A percentile compares a stretch with the other conserved stretches of the same genome.
Evolutionary conservation across 257 asterid genomes (phyloP).

Genomic region (Paulownia fortunei): DNA sequence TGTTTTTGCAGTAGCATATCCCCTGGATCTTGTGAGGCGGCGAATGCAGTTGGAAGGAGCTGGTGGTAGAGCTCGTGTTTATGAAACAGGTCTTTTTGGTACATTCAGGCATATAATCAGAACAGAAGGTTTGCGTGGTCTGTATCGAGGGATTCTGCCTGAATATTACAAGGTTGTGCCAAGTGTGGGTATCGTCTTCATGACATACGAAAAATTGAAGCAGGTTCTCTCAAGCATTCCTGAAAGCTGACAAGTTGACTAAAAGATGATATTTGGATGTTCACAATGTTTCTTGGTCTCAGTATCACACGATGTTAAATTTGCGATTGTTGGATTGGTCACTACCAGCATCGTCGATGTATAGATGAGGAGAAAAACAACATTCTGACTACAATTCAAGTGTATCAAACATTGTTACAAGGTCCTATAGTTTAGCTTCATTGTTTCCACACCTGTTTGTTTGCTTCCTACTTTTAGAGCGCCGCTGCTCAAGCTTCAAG

Average conservation of each 20-base stretch:
- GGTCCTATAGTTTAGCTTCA: constrained; percentile 1
- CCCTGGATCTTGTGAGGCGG: constrained; percentile 85
- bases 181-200: constrained; percentile 75
- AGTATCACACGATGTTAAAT: not conserved
- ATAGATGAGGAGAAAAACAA: not conserved
- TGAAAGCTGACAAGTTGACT: constrained; percentile 31
- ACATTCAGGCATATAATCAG: constrained; percentile 60
- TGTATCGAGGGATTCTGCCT: constrained; percentile 82
- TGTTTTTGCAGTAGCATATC: constrained; percentile 70
- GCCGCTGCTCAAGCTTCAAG: no score
- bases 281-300: not conserved
- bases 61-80: constrained; percentile 78
- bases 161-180: constrained; percentile 90
- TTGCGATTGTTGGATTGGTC: constrained; percentile 14
- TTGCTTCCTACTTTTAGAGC: no score
- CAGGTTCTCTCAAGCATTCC: constrained; percentile 62
- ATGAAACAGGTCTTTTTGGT: constrained; percentile 64
- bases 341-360: constrained; percentile 24
- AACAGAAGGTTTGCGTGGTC: constrained; percentile 65
- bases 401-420: constrained; percentile 30
- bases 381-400: constrained; percentile 20
- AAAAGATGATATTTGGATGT: not conserved
- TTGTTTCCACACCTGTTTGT: not conserved
- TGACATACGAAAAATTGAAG: constrained; percentile 85
- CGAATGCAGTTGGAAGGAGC: constrained; percentile 94